Evolutionary conservation across 2,329 filamentous ascomycete genomes (phyloP), one percentile per base, ranked within the genome.

Genomic region (Nakataea oryzae): DNA sequence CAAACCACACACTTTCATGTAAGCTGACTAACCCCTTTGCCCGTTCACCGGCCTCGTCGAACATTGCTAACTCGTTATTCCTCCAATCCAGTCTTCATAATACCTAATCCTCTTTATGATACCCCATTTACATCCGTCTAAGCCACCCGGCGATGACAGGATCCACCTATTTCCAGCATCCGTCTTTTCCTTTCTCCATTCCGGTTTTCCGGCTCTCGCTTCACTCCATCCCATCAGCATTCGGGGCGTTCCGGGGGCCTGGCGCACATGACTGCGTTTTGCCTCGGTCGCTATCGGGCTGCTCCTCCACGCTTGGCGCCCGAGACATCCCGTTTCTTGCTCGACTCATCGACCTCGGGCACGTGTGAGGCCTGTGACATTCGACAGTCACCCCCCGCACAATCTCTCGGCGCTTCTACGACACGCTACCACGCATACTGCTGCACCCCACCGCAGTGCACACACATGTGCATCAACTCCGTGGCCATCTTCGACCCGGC

Each of bases 1-100:
- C 54, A 29, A 56, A 56, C 54, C 26, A 56, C 26, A 30, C 30
- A n/a, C 41, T 3, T 50, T 41, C 27, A 54, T 28, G 59, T 60
- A 60, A 60, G 59, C 59, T 60, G 59, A 60, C 47, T 60, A 54
- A 60, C 21, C 50, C 47, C 59, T 32, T 26, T n/a, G 24, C 3
- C 28, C 26, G 24, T n/a, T 4, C 24, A 11, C 26, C 21, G 17
- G 26, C 28, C 57, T 58, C 34, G 9, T 24, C 17, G 57, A n/a
- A 59, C 58, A 59, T 54, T 41, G 34, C 58, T 54, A 60, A 47
- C 58, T n/a, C 58, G 57, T 26, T 11, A 32, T 57, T 57, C 28
- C 28, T 28, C 55, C 54, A 9, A 12, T 27, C 27, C 26, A 47
- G 29, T 32, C 54, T 47, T 56, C 24, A 58, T 56, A 41, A 61